Conservation (phyloP, 75 land plant species). For the Gnetum montanum region DNA sequence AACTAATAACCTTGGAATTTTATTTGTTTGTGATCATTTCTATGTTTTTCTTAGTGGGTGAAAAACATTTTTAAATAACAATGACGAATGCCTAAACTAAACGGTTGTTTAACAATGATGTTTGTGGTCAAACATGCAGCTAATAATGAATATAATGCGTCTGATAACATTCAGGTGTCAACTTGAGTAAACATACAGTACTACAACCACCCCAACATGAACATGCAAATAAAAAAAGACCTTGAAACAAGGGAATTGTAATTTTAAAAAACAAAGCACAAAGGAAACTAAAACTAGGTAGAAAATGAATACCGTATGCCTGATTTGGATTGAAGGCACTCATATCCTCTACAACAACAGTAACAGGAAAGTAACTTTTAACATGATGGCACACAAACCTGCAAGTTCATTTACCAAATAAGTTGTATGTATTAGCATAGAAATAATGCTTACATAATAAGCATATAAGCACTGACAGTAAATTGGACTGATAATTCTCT, state of each 20-base stretch:
- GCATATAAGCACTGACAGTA: background rate
- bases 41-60: no score
- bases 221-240: background rate
- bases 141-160: no score
- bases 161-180: no score
- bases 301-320: slow-evolving; percentile 40
- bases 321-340: slow-evolving; percentile 48
- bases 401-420: slow-evolving; percentile 3
- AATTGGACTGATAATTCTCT: background rate
- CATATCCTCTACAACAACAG: slow-evolving; percentile 45
- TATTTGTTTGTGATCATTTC: no score
- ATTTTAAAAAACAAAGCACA: background rate
- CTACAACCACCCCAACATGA: background rate
- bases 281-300: background rate
- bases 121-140: no score
- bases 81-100: no score
- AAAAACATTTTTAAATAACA: no score
- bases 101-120: no score
- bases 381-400: slow-evolving; percentile 59
- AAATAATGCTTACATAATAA: background rate
- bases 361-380: slow-evolving; percentile 49
- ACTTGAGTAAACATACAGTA: background rate
- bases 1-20: no score
- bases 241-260: background rate
- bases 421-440: background rate